Percentiles rank a stretch among this genome's conserved stretches.
phyloP scores from a whole-genome alignment of 2,329 filamentous ascomycete species.

The Iodosphaeria phyllophila region DNA sequence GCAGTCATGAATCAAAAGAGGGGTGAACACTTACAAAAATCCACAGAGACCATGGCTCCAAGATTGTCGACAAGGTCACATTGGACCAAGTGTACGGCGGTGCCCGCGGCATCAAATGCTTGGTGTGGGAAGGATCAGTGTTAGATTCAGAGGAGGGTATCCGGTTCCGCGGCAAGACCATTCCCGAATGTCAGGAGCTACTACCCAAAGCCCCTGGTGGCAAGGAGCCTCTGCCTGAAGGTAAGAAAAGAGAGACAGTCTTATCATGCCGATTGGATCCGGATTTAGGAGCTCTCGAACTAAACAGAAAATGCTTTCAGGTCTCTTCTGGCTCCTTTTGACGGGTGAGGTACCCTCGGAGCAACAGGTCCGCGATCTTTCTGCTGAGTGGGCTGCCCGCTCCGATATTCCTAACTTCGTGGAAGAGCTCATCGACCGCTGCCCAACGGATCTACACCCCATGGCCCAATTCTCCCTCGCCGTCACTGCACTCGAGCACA shows the following conservation, averaged over 20 bases:
- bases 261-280: background rate
- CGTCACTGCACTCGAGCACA: constrained; percentile 95
- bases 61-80: constrained; percentile 92
- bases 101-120: constrained; percentile 95
- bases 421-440: constrained; percentile 98
- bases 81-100: constrained; percentile 99
- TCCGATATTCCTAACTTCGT: constrained; percentile 95
- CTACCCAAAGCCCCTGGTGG: constrained; percentile 95
- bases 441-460: constrained; percentile 95
- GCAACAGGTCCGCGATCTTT: constrained; percentile 96
- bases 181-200: constrained; percentile 94
- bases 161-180: constrained; percentile 97
- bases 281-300: background rate
- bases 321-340: constrained; percentile 98
- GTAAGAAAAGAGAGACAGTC: constrained; percentile 49
- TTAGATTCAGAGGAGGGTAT: constrained; percentile 98
- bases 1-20: too few relatives aligned
- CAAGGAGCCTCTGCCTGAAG: constrained; percentile 92
- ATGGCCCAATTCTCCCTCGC: constrained; percentile 99
- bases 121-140: constrained; percentile 98
- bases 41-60: constrained; percentile 74
- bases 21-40: too few relatives aligned
- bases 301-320: constrained; percentile 5
- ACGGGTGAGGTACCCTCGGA: constrained; percentile 95
- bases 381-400: constrained; percentile 95